Evolutionary conservation across 352 stramenopile species (phyloP), one percentile per base, ranked within the genome.

Genomic region (Globisporangium solare): DNA sequence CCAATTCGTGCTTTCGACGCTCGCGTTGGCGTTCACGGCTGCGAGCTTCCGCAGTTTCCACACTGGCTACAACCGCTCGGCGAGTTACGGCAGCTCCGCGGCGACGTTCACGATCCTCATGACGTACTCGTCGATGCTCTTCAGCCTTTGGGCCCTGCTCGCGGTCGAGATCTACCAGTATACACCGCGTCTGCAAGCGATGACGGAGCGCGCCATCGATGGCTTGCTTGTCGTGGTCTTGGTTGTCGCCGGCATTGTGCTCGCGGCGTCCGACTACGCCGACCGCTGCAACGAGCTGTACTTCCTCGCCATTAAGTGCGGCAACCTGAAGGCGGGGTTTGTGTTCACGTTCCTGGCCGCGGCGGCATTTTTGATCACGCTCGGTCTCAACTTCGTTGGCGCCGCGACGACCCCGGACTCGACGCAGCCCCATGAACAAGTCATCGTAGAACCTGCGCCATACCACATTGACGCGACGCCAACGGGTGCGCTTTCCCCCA

Each of bases 71-170:
- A 60, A 35, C 60, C 73, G 53, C 46, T 63, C 6, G 68, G 61
- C 50, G 69, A 27, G 24, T 5, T 27, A 27, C 24, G 24, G 24
- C 2, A 27, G 53, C 27, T 51, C 63, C 18, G 61, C 61, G 18
- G 73, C 67, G 57, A 83, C 69, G 6, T 89, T 89, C 58, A 66
- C 61, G n/a, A 67, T 86, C 40, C 60, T 89, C 35, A 76, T 86
- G 68, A 67, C 71, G n/a, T 88, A 88, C 64, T 80, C 76, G 6
- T 60, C 70, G 14, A 75, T 86, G 76, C 58, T 90, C n/a, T 88
- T 85, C 61, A 68, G 50, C 6, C 61, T 87, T 45, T 87, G 66
- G 65, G 62, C 70, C 43, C 1, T 86, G 1, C 50, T 81, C 42
- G 70, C 58, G 11, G 65, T 88, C n/a, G 72, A 90, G 50, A 40